A percentile compares a stretch with the other conserved stretches of the same genome.
phyloP scores from a whole-genome alignment of 257 asterid species.

The Linaria vulgaris region DNA sequence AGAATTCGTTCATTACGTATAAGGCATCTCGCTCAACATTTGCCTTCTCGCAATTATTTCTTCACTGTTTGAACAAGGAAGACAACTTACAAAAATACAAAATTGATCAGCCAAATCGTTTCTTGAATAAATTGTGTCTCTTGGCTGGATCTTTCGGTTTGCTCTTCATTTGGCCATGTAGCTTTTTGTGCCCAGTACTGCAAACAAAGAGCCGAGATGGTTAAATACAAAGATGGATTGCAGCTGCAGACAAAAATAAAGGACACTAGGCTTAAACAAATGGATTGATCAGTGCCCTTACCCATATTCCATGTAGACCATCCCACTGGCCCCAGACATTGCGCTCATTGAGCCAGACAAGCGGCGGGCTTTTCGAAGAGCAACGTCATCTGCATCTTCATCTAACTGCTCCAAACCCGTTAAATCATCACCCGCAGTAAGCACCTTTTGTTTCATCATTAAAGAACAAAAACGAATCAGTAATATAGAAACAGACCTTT shows the following conservation, averaged over 20 bases:
- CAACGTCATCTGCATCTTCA: constrained; percentile 93
- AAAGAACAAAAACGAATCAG: background rate
- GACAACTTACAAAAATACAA: no score
- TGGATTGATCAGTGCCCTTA: constrained; percentile 23
- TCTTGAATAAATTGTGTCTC: constrained; percentile 84
- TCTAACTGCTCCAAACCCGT: constrained; percentile 92
- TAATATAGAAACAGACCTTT: background rate
- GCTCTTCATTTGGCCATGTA: constrained; percentile 53
- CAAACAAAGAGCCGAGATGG: background rate
- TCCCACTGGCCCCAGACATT: constrained; percentile 93
- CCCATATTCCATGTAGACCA: constrained; percentile 92
- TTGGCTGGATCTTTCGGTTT: constrained; percentile 84
- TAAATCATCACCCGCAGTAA: constrained; percentile 83
- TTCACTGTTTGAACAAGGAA: no score
- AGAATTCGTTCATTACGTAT: no score
- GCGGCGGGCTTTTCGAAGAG: constrained; percentile 90
- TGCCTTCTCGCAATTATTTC: no score
- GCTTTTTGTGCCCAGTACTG: constrained; percentile 46
- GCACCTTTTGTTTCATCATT: constrained; percentile 45
- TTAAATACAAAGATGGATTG: background rate
- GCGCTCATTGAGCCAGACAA: constrained; percentile 69
- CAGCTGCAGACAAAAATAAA: background rate
- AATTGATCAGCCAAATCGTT: constrained; percentile 59
- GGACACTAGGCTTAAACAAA: background rate
- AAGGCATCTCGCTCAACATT: no score